phyloP scores from a whole-genome alignment of 331 rosid species.

The Cydonia oblonga region DNA sequence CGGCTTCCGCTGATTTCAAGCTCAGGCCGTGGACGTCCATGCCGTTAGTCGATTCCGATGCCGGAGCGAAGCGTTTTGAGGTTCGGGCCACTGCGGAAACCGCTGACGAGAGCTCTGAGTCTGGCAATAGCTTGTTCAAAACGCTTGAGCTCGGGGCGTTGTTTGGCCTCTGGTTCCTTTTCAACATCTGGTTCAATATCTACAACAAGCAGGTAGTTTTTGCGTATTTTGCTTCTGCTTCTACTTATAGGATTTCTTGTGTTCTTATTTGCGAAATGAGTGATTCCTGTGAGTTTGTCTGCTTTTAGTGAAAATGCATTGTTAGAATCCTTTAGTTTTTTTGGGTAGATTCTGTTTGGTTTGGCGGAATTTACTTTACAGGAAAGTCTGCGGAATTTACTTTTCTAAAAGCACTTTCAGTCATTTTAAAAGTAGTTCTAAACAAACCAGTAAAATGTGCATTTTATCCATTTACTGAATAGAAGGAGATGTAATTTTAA shows the following conservation, averaged over 20 bases:
- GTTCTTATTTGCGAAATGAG: background rate
- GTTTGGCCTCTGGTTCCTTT: constrained; percentile 69
- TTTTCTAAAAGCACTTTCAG: background rate
- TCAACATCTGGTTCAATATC: constrained; percentile 84
- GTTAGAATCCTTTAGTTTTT: background rate
- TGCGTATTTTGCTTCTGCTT: background rate
- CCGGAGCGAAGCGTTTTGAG: constrained; percentile 19
- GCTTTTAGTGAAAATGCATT: background rate
- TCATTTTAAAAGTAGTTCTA: no score
- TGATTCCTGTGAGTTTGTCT: background rate
- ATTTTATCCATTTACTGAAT: no score
- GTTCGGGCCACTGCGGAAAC: constrained; percentile 51
- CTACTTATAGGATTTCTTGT: background rate
- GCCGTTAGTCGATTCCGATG: constrained; percentile 18
- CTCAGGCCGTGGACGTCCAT: constrained; percentile 36
- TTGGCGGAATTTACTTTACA: background rate
- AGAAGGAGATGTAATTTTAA: no score
- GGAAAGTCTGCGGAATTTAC: background rate
- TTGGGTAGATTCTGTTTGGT: background rate
- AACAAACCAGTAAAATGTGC: no score
- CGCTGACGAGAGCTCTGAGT: constrained; percentile 17
- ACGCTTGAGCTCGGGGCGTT: constrained; percentile 57
- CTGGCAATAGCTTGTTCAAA: constrained; percentile 20
- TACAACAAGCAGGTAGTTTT: constrained; percentile 74
- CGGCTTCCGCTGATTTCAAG: constrained; percentile 36